Evolutionary conservation across 192 early-diverging fungal genomes (phyloP).

Genomic region (Umbelopsis sp.): DNA sequence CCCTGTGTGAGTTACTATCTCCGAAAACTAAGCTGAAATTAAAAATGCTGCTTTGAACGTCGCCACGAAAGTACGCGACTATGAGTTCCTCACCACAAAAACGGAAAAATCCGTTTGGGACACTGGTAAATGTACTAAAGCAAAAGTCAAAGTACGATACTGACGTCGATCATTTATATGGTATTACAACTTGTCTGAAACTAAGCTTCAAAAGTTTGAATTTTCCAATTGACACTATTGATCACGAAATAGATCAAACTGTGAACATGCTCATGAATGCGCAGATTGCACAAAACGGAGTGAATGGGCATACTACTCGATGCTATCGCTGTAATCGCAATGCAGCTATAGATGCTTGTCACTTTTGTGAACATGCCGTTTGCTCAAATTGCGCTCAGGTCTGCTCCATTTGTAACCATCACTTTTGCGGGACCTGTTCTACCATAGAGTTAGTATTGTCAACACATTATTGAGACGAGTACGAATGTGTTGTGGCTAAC

Average conservation of each 20-base stretch:
- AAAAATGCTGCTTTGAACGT: too few species aligned
- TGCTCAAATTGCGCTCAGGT: not conserved
- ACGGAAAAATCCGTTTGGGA: slow-evolving; percentile 16
- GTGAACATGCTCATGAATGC: slow-evolving; percentile 12
- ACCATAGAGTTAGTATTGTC: slow-evolving; percentile 2
- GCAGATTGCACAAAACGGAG: not conserved
- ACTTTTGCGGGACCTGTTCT: slow-evolving; percentile 11
- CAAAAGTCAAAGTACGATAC: slow-evolving; percentile 15
- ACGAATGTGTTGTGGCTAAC: not conserved
- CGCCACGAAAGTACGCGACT: not conserved
- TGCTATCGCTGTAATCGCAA: not conserved
- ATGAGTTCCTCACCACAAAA: slow-evolving; percentile 18
- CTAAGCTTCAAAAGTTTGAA: not conserved
- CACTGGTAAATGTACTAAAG: slow-evolving; percentile 1
- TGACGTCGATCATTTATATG: slow-evolving; percentile 2
- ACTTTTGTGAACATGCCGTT: slow-evolving; percentile 1
- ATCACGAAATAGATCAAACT: not conserved
- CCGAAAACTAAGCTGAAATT: too few species aligned
- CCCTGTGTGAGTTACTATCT: too few species aligned
- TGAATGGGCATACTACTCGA: not conserved
- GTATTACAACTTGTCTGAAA: not conserved
- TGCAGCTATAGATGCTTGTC: not conserved
- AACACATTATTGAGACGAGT: not conserved
- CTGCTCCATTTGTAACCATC: not conserved
- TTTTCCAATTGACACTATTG: not conserved